These are phyloP conservation scores for Albizia julibrissin DNA, from an alignment of 306 rosid genomes.

Conservation along the genomic window DNA sequence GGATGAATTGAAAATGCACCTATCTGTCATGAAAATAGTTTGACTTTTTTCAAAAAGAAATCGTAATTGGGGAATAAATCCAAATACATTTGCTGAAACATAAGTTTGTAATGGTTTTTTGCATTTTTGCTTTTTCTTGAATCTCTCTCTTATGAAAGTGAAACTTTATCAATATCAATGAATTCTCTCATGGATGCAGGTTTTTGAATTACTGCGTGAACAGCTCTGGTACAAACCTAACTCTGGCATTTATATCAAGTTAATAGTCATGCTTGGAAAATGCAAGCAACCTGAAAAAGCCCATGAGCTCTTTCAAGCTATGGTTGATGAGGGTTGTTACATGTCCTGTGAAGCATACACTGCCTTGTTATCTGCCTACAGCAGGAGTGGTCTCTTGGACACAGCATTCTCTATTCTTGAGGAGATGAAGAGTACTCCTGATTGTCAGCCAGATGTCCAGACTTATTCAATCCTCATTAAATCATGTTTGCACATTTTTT, in stretches of 20 bases:
- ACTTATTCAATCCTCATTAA: slow-evolving; percentile 88
- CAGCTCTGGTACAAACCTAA: slow-evolving; percentile 89
- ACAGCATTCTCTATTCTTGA: slow-evolving; percentile 76
- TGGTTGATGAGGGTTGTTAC: slow-evolving; percentile 83
- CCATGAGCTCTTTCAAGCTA: slow-evolving; percentile 67
- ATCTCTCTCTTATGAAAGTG: not conserved
- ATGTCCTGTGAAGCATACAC: slow-evolving; percentile 75
- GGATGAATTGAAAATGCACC: not conserved
- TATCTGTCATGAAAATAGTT: not conserved
- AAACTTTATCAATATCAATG: slow-evolving; percentile 11
- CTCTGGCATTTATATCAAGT: slow-evolving; percentile 71
- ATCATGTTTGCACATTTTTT: slow-evolving; percentile 77
- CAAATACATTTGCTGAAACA: slow-evolving; percentile 9
- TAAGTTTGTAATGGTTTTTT: not conserved
- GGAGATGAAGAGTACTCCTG: slow-evolving; percentile 71
- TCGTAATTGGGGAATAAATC: not conserved
- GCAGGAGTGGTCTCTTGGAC: slow-evolving; percentile 85
- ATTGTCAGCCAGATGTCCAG: slow-evolving; percentile 85
- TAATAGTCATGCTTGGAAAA: slow-evolving; percentile 95
- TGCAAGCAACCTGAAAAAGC: slow-evolving; percentile 93
- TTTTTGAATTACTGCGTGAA: slow-evolving; percentile 79
- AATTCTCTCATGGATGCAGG: slow-evolving; percentile 53
- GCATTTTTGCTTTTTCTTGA: not conserved
- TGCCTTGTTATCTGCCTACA: slow-evolving; percentile 85
- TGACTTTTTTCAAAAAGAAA: not conserved